Evolutionary conservation across 345 rosid genomes (phyloP).

Genomic region (Citrus hindsii): DNA sequence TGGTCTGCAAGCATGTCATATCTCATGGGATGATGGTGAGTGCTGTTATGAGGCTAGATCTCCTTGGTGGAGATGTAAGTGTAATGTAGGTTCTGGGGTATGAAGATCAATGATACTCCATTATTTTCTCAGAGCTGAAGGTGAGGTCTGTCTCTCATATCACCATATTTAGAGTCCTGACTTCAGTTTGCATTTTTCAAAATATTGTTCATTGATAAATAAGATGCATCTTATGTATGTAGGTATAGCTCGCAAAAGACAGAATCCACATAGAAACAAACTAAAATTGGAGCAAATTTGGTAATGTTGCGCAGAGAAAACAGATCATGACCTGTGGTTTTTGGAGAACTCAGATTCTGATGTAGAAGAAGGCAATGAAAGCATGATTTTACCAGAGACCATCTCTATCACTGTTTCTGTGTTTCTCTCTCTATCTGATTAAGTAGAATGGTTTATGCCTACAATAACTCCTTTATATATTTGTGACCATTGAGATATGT

Average conservation of each 20-base stretch:
- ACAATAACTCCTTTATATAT: not conserved
- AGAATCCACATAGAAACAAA: not conserved
- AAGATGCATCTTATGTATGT: not conserved
- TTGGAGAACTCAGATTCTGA: not conserved
- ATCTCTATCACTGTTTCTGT: not conserved
- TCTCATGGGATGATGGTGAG: conserved; percentile 78
- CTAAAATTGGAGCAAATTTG: not conserved
- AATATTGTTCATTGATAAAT: not conserved
- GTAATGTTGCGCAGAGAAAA: not conserved
- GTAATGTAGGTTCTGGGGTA: conserved; percentile 6
- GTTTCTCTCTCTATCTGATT: not conserved
- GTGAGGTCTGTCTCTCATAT: not conserved
- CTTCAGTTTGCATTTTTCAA: not conserved
- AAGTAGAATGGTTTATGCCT: not conserved
- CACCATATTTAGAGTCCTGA: not conserved
- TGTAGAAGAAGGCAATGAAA: not conserved
- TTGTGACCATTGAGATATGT: not conserved
- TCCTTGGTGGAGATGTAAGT: conserved; percentile 75
- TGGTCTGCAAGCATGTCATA: conserved; percentile 91
- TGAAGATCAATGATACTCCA: not conserved
- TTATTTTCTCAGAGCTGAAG: not conserved
- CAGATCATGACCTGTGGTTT: not conserved
- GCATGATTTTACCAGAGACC: not conserved
- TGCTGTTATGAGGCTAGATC: conserved; percentile 69
- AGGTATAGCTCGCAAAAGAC: not conserved